Percentiles rank a stretch among this genome's conserved stretches.
Conservation (phyloP, 352 stramenopile species). For the Phytophthora kernoviae region DNA sequence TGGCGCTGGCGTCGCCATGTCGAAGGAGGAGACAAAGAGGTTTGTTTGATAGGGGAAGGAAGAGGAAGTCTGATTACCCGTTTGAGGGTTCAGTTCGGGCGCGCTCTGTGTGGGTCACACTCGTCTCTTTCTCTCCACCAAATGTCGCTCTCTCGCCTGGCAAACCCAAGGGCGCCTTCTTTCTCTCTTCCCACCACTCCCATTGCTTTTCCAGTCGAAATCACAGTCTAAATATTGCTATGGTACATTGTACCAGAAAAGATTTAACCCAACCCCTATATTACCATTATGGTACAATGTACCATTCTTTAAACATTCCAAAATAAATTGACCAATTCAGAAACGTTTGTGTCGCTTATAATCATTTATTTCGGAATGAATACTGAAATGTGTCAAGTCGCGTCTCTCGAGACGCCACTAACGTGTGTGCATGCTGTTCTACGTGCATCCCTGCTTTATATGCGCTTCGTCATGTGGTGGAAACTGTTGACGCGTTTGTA, state of each 20-base stretch:
- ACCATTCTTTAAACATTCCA: too few relatives aligned
- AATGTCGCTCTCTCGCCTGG: background rate
- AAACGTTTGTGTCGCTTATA: too few relatives aligned
- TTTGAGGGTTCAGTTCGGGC: background rate
- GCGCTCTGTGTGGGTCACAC: conserved; percentile 1
- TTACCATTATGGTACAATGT: background rate
- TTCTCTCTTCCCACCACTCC: conserved; percentile 10
- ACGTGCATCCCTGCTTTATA: conserved; percentile 14
- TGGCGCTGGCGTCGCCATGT: conserved; percentile 44
- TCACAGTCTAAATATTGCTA: conserved; percentile 3
- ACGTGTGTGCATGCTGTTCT: conserved; percentile 17
- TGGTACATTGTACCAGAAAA: conserved; percentile 3
- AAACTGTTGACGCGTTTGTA: conserved; percentile 28
- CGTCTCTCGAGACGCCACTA: conserved; percentile 12
- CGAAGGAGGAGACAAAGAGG: background rate
- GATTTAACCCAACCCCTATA: background rate
- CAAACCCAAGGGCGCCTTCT: conserved; percentile 1
- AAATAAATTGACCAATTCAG: too few relatives aligned
- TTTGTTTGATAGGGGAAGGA: background rate
- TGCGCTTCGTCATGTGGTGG: conserved; percentile 34
- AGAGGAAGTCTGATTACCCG: too few relatives aligned
- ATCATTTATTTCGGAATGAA: too few relatives aligned
- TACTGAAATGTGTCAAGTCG: background rate
- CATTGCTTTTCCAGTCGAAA: conserved; percentile 8
- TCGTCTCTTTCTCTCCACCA: conserved; percentile 1